Evolutionary conservation across 768 basidiomycete genomes (phyloP), one percentile per base, ranked within the genome.

Genomic region (Macrocybe gigantea): DNA sequence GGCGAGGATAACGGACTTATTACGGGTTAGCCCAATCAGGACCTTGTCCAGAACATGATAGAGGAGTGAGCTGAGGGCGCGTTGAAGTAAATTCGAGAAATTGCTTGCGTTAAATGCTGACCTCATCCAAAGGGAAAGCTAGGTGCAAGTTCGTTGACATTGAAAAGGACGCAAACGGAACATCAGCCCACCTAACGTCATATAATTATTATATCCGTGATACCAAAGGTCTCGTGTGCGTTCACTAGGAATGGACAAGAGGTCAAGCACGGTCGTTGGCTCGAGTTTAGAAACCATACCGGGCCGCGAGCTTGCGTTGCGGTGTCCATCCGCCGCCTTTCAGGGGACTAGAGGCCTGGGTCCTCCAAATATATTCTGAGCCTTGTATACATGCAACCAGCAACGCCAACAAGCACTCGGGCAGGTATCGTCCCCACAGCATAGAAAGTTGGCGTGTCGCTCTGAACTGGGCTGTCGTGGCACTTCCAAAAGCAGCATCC

Each of bases 91-190:
- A 9, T 14, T 13, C 8, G 1, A 1, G 12, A 42, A 7, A 42
- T 15, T 41, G 34, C 37, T 44, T n/a, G 10, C 42, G 4, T 22
- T 22, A 22, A 22, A 22, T 22, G 33, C 57, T 49, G 61, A 89
- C 88, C 78, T 92, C 90, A 55, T 92, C 90, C 58, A 86, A 64
- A 13, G 90, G 90, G 57, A 90, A 92, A n/a, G 88, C 88, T 88
- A 52, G 7, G 32, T 33, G 12, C 37, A 45, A 61, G 55, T 60
- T 41, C 47, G 53, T 42, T 51, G 45, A 49, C n/a, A 48, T 49
- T 38, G 31, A 48, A 29, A 38, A 44, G 15, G 29, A 43, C 31
- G 43, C 39, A 33, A n/a, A 10, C 3, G 11, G 29, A 34, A 7
- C 32, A 5, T 5, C 12, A n/a, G 22, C 67, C 56, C 53, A 90